Evolutionary conservation across 2,329 filamentous ascomycete genomes (phyloP).

Genomic region (Cordyceps militaris): DNA sequence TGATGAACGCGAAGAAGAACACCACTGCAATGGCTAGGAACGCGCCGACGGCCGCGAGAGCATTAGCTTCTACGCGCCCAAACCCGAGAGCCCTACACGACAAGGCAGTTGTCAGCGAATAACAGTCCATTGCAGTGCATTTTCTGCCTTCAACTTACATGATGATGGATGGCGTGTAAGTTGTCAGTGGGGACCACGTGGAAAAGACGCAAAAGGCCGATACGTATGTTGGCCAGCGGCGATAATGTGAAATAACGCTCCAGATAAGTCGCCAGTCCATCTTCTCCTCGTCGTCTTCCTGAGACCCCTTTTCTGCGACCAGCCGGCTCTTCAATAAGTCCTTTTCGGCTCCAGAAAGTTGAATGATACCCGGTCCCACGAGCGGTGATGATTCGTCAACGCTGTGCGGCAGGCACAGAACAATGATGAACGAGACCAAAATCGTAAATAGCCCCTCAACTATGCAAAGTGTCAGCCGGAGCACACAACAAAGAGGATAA

Average conservation of each 20-base stretch:
- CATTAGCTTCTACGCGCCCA: constrained; percentile 38
- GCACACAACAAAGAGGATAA: background rate
- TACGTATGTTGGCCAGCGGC: constrained; percentile 42
- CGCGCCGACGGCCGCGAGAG: constrained; percentile 36
- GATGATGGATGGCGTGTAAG: constrained; percentile 42
- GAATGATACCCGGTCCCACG: constrained; percentile 30
- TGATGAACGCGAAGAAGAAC: constrained; percentile 41
- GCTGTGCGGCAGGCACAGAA: background rate
- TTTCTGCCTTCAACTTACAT: constrained; percentile 20
- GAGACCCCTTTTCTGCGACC: background rate
- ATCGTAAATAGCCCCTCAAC: background rate
- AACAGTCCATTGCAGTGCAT: background rate
- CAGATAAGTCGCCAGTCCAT: constrained; percentile 34
- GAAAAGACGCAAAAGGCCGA: constrained; percentile 44
- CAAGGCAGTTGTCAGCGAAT: background rate
- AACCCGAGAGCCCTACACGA: constrained; percentile 30
- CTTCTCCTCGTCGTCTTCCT: constrained; percentile 23
- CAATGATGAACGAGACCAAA: background rate
- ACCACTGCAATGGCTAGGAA: constrained; percentile 40
- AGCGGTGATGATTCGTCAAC: constrained; percentile 22
- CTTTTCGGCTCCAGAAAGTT: constrained; percentile 22
- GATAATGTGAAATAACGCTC: constrained; percentile 37
- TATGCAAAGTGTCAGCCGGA: background rate
- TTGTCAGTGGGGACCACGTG: constrained; percentile 45
- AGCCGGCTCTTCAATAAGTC: background rate